These are phyloP conservation scores for Boletus pseudo-olivaceus DNA, from an alignment of 768 basidiomycete species.

Conservation along the genomic window DNA sequence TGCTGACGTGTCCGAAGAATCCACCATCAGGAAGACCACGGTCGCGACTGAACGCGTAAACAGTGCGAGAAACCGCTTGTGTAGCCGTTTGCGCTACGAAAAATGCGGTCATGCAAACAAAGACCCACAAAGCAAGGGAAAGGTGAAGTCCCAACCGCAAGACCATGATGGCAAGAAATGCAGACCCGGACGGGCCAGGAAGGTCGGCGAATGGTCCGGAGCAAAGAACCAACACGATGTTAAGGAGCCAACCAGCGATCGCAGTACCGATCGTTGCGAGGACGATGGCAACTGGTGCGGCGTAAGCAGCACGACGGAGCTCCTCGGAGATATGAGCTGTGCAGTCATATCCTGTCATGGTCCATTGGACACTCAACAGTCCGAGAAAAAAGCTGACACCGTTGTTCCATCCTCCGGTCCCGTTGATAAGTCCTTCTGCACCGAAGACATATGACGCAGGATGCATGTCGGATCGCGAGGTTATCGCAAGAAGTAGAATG, in stretches of 20 bases:
- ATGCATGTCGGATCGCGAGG: constrained; percentile 52
- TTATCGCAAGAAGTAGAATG: constrained; percentile 42
- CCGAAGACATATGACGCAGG: constrained; percentile 56
- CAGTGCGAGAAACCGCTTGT: constrained; percentile 55
- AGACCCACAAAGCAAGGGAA: constrained; percentile 53
- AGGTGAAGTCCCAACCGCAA: constrained; percentile 49
- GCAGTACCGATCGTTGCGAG: constrained; percentile 45
- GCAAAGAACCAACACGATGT: constrained; percentile 59
- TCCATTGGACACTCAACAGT: constrained; percentile 46
- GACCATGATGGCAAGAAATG: constrained; percentile 57
- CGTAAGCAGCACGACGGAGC: constrained; percentile 50
- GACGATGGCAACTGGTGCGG: constrained; percentile 43
- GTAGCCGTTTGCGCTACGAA: constrained; percentile 48
- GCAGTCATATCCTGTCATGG: constrained; percentile 36
- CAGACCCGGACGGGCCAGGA: constrained; percentile 50
- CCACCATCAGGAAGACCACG: constrained; percentile 55
- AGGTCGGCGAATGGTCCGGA: constrained; percentile 47
- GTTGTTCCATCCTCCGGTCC: constrained; percentile 39
- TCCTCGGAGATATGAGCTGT: constrained; percentile 38
- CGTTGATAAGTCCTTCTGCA: constrained; percentile 36
- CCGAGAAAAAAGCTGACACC: constrained; percentile 46
- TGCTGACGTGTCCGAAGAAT: constrained; percentile 48
- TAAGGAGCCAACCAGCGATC: constrained; percentile 61
- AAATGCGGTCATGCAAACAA: constrained; percentile 62
- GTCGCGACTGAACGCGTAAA: constrained; percentile 59